These are phyloP conservation scores for Trypanosoma vivax DNA, from an alignment of 208 protist species.

Conservation along the genomic window DNA sequence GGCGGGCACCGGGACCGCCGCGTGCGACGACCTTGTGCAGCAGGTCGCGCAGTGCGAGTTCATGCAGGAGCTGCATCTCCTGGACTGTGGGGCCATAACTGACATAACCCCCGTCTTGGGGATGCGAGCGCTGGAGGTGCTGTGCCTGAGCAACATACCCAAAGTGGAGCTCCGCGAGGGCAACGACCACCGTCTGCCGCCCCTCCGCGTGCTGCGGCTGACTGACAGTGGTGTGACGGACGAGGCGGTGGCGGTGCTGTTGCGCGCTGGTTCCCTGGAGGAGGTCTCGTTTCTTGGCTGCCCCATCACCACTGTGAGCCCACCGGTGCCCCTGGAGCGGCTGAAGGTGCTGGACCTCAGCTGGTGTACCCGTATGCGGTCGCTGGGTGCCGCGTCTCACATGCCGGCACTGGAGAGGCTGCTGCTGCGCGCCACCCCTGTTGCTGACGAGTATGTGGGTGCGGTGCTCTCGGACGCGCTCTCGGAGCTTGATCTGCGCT, in stretches of 20 bases:
- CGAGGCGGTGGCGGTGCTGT: background rate
- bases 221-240: background rate
- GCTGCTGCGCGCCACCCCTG: background rate
- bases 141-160: background rate
- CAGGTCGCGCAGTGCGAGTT: too few relatives aligned
- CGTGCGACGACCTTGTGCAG: too few relatives aligned
- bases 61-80: too few relatives aligned
- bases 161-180: background rate
- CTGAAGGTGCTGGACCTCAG: slow-evolving; percentile 1
- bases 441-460: background rate
- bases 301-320: background rate
- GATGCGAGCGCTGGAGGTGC: too few relatives aligned
- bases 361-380: background rate
- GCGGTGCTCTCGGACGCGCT: background rate
- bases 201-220: background rate
- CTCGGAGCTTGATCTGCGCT: background rate
- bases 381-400: background rate
- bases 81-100: too few relatives aligned
- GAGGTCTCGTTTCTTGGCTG: background rate
- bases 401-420: slow-evolving; percentile 1
- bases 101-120: too few relatives aligned
- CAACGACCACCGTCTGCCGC: background rate
- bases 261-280: background rate
- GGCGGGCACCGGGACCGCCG: too few relatives aligned
- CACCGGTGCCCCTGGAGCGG: background rate